Conservation (phyloP, 2,329 filamentous ascomycete species). For the Byssochlamys sp. region DNA sequence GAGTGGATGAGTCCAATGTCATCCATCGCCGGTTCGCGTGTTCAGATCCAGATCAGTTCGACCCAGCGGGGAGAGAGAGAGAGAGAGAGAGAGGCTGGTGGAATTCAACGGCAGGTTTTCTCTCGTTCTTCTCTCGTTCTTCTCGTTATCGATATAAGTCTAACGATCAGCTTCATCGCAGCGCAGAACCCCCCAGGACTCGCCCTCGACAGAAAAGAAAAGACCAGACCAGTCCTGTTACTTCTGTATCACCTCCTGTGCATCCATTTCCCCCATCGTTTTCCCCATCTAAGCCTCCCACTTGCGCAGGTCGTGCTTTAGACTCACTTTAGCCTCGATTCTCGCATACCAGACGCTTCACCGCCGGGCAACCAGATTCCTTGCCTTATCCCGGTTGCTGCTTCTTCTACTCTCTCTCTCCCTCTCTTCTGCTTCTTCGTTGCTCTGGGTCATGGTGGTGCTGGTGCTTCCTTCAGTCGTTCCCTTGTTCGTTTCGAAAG, state of each 20-base stretch:
- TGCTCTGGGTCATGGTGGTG: not conserved
- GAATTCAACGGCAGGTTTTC: too few species aligned
- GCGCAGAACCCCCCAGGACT: not conserved
- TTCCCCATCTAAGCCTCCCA: not conserved
- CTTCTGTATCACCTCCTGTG: not conserved
- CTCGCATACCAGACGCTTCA: slow-evolving; percentile 11
- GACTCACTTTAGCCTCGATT: slow-evolving; percentile 1
- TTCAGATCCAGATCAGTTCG: not conserved
- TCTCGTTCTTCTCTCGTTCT: not conserved
- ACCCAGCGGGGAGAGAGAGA: not conserved
- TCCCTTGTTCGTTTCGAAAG: not conserved
- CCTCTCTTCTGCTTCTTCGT: not conserved
- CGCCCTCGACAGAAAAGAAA: not conserved
- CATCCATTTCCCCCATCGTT: not conserved
- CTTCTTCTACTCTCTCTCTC: not conserved
- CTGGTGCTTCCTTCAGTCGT: not conserved
- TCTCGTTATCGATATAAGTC: not conserved
- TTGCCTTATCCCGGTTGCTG: slow-evolving; percentile 4
- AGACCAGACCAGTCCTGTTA: not conserved
- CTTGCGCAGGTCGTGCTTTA: slow-evolving; percentile 2
- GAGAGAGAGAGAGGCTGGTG: not conserved
- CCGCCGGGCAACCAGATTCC: slow-evolving; percentile 23
- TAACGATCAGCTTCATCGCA: not conserved
- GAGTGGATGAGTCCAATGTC: not conserved
- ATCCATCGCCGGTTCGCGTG: not conserved